These are phyloP conservation scores for Cordyceps pruinosa DNA, from an alignment of 2,329 filamentous ascomycete genomes.

Conservation along the genomic window DNA sequence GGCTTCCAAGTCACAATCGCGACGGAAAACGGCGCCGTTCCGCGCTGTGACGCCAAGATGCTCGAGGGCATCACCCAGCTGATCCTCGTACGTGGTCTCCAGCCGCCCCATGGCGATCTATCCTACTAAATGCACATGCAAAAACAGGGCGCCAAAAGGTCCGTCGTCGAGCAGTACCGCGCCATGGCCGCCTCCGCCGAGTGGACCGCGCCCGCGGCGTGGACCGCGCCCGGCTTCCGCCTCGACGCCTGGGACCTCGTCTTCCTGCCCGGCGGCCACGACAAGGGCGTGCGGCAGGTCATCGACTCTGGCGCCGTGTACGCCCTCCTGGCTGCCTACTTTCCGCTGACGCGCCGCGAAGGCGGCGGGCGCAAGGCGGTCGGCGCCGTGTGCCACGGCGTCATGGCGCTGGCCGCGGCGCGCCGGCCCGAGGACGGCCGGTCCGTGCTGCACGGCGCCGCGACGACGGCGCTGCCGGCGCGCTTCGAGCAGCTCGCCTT, in stretches of 20 bases:
- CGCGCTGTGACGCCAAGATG: constrained; percentile 44
- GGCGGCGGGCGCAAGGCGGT: constrained; percentile 31
- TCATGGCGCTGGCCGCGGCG: constrained; percentile 41
- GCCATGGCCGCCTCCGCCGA: constrained; percentile 35
- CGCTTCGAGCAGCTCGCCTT: constrained; percentile 43
- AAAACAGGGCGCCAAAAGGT: constrained; percentile 36
- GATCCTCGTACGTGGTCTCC: constrained; percentile 40
- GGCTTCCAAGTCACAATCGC: constrained; percentile 42
- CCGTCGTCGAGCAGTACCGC: constrained; percentile 35
- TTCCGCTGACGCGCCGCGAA: constrained; percentile 40
- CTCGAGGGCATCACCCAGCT: constrained; percentile 42
- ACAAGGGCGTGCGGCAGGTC: constrained; percentile 44
- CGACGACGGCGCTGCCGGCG: constrained; percentile 42
- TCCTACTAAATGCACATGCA: neutral
- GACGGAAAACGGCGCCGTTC: constrained; percentile 40
- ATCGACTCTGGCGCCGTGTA: constrained; percentile 42
- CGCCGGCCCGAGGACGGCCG: constrained; percentile 31
- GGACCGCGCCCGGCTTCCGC: constrained; percentile 37
- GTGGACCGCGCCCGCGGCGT: constrained; percentile 37
- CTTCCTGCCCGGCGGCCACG: constrained; percentile 46
- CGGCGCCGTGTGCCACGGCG: constrained; percentile 46
- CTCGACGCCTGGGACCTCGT: constrained; percentile 41
- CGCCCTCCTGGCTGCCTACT: constrained; percentile 37
- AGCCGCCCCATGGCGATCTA: neutral
- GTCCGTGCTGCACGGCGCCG: constrained; percentile 40